Base-by-base conservation (phyloP, 805 yeast genomes). In the Torulaspora franciscae region DNA sequence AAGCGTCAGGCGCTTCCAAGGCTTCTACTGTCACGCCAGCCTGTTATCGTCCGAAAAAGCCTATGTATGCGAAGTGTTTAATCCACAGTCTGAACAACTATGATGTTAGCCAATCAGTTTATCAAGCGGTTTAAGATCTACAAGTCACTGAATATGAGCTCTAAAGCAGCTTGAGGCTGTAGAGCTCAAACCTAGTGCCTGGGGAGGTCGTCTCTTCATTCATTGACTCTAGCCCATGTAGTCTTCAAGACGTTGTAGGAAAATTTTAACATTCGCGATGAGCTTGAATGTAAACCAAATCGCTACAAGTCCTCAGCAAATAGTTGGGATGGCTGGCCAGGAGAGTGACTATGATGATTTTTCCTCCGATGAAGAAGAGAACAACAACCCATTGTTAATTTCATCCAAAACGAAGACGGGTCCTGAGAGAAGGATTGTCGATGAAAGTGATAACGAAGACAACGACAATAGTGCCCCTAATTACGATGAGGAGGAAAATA, bases 301-400 rank as follows among this genome's bases (percentile, higher is more conserved):
- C 30, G 13, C 19, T 30, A n/a, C 8, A 30, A 7, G 19, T 15
- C 14, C 19, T 19, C 34, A 29, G n/a, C 27, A 23, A 15, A 14
- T 15, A 19, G 24, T 9, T 19, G 27, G 14, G 11, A 48, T 48
- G 51, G 32, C 37, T 19, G 32, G 33, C 24, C 42, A 39, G 19
- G 45, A 46, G 24, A 52, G 52, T 13, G 67, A 61, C 40, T 49
- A 53, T 34, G 58, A 56, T 14, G 67, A 61, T 46, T 62, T 56
- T 39, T 55, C 61, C 3, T 58, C 65, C 6, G 67, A 62, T 35
- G 61, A 51, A 9, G 64, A 62, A 29, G 61, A 51, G 6, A 52
- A 49, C 23, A 54, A 50, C 8, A 46, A 50, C 29, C 47, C 48
- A 27, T 48, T 62, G 15, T 45, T 63, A 24, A 46, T 57, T 17